These are phyloP conservation scores for Blastobotrys capitulatus DNA, from an alignment of 1,139 yeast species.

Conservation along the genomic window DNA sequence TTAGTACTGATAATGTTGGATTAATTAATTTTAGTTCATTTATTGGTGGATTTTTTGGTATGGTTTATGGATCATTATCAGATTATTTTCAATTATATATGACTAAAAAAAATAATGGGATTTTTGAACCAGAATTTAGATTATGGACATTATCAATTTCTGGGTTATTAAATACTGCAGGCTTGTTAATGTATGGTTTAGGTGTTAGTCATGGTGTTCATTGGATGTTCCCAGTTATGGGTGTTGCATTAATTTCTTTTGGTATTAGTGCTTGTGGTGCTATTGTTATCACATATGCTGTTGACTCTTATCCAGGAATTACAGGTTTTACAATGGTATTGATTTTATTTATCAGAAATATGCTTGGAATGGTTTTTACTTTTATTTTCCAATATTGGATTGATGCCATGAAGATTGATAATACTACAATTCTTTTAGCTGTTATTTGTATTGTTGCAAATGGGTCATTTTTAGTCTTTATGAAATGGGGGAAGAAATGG, in stretches of 20 bases:
- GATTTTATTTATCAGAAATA: constrained; percentile 22
- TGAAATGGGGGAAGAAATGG: constrained; percentile 14
- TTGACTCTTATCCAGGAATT: constrained; percentile 47
- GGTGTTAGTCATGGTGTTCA: constrained; percentile 57
- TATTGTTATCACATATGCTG: constrained; percentile 45
- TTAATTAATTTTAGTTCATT: constrained; percentile 70
- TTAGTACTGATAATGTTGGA: constrained; percentile 66
- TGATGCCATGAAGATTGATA: constrained; percentile 14
- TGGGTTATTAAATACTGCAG: constrained; percentile 59
- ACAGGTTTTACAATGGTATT: constrained; percentile 46
- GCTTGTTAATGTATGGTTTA: constrained; percentile 67
- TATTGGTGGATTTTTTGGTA: constrained; percentile 66
- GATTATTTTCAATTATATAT: constrained; percentile 63
- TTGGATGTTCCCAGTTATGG: constrained; percentile 44
- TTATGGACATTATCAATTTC: constrained; percentile 59
- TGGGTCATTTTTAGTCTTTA: constrained; percentile 12
- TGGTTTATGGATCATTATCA: constrained; percentile 59
- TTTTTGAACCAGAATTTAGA: constrained; percentile 68
- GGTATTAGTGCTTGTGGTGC: constrained; percentile 50
- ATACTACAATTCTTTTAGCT: constrained; percentile 15
- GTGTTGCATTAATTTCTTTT: constrained; percentile 41
- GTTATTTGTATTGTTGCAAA: constrained; percentile 15
- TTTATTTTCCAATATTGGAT: constrained; percentile 19
- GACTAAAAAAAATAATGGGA: constrained; percentile 60
- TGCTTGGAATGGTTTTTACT: constrained; percentile 14